Percentiles rank a stretch among this genome's conserved stretches.
Conservation (phyloP, 148 eudicot species). For the Diospyros lotus region DNA sequence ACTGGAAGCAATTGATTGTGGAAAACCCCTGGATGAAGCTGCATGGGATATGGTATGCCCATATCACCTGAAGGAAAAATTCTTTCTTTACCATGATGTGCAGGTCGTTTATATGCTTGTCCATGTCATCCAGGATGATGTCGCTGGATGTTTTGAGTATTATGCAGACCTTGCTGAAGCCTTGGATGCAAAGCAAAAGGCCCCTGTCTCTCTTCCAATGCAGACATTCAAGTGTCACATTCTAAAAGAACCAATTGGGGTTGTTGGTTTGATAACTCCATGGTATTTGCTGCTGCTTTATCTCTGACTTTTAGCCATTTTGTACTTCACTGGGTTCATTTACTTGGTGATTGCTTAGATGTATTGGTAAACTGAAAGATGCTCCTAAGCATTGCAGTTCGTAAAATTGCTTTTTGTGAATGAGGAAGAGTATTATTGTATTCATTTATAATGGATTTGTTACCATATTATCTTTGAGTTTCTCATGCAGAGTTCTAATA, state of each 20-base stretch:
- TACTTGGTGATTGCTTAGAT: neutral
- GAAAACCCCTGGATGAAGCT: slow-evolving; percentile 88
- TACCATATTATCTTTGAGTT: neutral
- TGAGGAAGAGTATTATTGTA: neutral
- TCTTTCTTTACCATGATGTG: neutral
- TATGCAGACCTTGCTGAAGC: slow-evolving; percentile 94
- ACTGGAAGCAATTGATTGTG: slow-evolving; percentile 79
- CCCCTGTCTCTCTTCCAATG: slow-evolving; percentile 79
- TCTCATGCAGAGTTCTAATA: neutral
- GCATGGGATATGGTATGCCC: slow-evolving; percentile 88
- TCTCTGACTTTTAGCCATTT: neutral
- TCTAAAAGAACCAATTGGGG: slow-evolving; percentile 82
- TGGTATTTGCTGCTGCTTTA: slow-evolving; percentile 45
- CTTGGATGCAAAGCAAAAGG: slow-evolving; percentile 79
- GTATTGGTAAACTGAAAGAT: neutral
- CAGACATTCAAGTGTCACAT: slow-evolving; percentile 81
- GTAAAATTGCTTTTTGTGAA: neutral
- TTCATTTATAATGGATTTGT: neutral
- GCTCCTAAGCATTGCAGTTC: neutral
- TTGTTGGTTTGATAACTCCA: slow-evolving; percentile 96
- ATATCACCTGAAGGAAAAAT: neutral
- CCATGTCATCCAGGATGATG: slow-evolving; percentile 72
- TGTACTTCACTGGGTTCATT: slow-evolving; percentile 2
- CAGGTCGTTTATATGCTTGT: slow-evolving; percentile 11
- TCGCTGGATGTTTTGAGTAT: slow-evolving; percentile 88